phyloP scores from a whole-genome alignment of 495 filamentous ascomycete species.

The Penicilliopsis zonata region DNA sequence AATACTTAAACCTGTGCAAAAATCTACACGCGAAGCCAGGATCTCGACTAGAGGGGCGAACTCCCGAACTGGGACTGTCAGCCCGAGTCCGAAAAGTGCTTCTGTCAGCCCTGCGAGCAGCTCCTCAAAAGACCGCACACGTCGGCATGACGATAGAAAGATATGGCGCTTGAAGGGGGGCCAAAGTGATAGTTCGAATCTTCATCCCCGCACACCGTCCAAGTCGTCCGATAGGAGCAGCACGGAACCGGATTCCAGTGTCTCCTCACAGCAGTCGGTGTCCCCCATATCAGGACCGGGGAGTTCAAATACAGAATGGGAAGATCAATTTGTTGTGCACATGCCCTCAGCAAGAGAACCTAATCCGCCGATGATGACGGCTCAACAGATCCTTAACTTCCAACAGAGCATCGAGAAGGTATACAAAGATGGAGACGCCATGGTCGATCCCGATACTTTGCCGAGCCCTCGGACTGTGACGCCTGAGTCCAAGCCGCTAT shows the following conservation, averaged over 20 bases:
- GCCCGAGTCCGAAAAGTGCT: conserved; percentile 12
- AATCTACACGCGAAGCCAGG: conserved; percentile 9
- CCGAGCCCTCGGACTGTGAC: conserved; percentile 21
- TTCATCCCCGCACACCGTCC: conserved; percentile 7
- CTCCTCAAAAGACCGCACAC: conserved; percentile 1
- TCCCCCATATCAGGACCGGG: conserved; percentile 23
- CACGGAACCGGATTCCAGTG: conserved; percentile 16
- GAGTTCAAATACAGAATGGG: conserved; percentile 25
- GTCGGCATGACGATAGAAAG: conserved; percentile 7
- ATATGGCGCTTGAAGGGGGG: conserved; percentile 15
- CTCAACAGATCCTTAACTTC: conserved; percentile 27
- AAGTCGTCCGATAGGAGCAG: conserved; percentile 11
- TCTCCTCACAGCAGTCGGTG: conserved; percentile 18
- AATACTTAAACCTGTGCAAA: conserved; percentile 6
- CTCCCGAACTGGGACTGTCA: conserved; percentile 16
- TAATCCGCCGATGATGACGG: conserved; percentile 28
- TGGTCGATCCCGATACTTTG: conserved; percentile 20
- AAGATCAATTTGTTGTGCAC: conserved; percentile 34
- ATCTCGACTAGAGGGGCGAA: conserved; percentile 11
- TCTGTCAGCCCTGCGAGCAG: conserved; percentile 3
- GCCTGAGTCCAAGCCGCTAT: conserved; percentile 9
- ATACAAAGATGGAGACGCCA: conserved; percentile 14
- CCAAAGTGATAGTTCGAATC: conserved; percentile 11
- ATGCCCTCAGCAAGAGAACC: conserved; percentile 35
- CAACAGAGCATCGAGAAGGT: conserved; percentile 26